phyloP scores from a whole-genome alignment of 352 stramenopile genomes.

The Globisporangium uncinulatum region DNA sequence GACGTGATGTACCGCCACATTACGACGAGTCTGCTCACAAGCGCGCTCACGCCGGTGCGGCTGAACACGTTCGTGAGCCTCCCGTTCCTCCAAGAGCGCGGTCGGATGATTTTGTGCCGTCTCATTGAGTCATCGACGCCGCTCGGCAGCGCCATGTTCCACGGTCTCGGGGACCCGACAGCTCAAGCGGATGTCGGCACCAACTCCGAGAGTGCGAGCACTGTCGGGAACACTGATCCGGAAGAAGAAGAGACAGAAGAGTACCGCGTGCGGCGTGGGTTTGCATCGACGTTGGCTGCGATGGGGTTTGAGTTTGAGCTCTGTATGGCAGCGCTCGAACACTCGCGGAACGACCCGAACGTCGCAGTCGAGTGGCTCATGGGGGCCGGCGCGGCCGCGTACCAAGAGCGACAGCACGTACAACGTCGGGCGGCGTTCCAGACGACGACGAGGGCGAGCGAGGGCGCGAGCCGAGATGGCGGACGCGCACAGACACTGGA shows the following conservation, averaged over 20 bases:
- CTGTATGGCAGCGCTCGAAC: slow-evolving; percentile 77
- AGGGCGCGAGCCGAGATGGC: slow-evolving; percentile 5
- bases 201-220: not conserved
- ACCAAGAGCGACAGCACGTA: slow-evolving; percentile 66
- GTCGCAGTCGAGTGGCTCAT: slow-evolving; percentile 85
- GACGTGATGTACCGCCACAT: slow-evolving; percentile 32
- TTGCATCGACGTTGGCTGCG: slow-evolving; percentile 74
- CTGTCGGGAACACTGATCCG: slow-evolving; percentile 42
- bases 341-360: slow-evolving; percentile 80
- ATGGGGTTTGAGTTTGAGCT: slow-evolving; percentile 89
- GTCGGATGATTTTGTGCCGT: slow-evolving; percentile 78
- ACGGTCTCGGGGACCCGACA: slow-evolving; percentile 52
- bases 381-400: slow-evolving; percentile 59
- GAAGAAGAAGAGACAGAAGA: slow-evolving; percentile 72
- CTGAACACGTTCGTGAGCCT: slow-evolving; percentile 73
- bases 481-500: slow-evolving; percentile 29
- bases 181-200: slow-evolving; percentile 15
- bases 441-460: slow-evolving; percentile 10
- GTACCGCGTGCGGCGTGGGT: slow-evolving; percentile 62
- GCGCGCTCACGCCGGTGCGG: slow-evolving; percentile 56
- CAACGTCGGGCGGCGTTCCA: slow-evolving; percentile 27
- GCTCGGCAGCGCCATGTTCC: slow-evolving; percentile 76
- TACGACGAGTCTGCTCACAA: slow-evolving; percentile 43
- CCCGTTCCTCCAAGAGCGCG: slow-evolving; percentile 70
- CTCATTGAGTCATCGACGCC: slow-evolving; percentile 82